Percentiles rank a stretch among this genome's conserved stretches.
Conservation (phyloP, 495 filamentous ascomycete species). For the Podospora fimiseda region DNA sequence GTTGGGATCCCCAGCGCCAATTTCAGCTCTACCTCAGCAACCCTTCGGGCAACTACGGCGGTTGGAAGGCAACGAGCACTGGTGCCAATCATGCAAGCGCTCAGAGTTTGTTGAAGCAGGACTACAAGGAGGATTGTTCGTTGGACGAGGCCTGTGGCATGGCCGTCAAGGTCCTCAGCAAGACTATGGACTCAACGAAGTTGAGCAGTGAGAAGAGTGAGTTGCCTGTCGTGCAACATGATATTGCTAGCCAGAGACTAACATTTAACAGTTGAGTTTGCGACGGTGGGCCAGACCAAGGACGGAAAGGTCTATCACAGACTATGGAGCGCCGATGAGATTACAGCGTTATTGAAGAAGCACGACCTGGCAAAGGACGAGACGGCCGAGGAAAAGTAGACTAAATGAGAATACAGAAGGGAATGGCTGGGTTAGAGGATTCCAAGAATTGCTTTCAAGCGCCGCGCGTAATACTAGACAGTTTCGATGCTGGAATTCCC, state of each 20-base stretch:
- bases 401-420: conserved; percentile 3
- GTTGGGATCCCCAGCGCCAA: conserved; percentile 87
- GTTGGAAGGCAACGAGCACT: conserved; percentile 97
- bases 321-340: conserved; percentile 95
- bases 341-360: conserved; percentile 87
- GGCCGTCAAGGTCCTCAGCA: conserved; percentile 98
- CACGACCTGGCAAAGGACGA: conserved; percentile 89
- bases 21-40: conserved; percentile 99
- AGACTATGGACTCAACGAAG: conserved; percentile 99
- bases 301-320: conserved; percentile 95
- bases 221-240: conserved; percentile 3
- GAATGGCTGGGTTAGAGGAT: neutral
- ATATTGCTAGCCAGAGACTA: conserved; percentile 7
- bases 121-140: conserved; percentile 96
- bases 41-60: conserved; percentile 98
- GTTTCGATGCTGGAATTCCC: neutral
- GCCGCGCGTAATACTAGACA: conserved; percentile 26
- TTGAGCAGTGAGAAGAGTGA: conserved; percentile 97
- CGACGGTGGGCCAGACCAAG: conserved; percentile 92
- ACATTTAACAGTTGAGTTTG: conserved; percentile 75
- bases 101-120: conserved; percentile 96
- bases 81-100: conserved; percentile 98
- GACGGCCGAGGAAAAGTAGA: conserved; percentile 58
- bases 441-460: conserved; percentile 19
- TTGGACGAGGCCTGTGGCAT: conserved; percentile 94